These are phyloP conservation scores for Mesotaenium endlicherianum DNA, from an alignment of 139 green algal genomes.

Conservation along the genomic window DNA sequence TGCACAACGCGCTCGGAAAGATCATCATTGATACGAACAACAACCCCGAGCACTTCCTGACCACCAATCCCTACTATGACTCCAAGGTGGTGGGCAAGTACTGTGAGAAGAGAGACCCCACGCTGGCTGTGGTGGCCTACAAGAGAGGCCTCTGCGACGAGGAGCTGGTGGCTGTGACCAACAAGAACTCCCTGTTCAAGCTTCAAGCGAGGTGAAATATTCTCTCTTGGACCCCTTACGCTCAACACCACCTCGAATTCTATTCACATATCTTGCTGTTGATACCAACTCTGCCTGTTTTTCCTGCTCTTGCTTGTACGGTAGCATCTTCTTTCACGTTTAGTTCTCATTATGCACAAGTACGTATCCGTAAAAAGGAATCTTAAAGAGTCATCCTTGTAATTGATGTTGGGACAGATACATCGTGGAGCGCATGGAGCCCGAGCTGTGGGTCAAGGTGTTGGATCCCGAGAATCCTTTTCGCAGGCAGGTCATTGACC, in stretches of 20 bases:
- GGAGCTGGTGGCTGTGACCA: constrained; percentile 93
- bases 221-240: too few species aligned
- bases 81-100: constrained; percentile 85
- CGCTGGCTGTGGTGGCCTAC: constrained; percentile 93
- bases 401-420: constrained; percentile 62
- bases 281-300: too few species aligned
- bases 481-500: constrained; percentile 84
- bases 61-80: constrained; percentile 99
- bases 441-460: constrained; percentile 89
- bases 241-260: too few species aligned
- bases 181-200: constrained; percentile 98
- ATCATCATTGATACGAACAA: constrained; percentile 99
- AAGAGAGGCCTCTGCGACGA: constrained; percentile 95
- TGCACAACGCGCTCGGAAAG: constrained; percentile 99
- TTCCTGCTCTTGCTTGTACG: too few species aligned
- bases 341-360: too few species aligned
- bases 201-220: constrained; percentile 71
- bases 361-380: too few species aligned
- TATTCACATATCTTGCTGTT: too few species aligned
- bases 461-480: constrained; percentile 79
- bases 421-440: constrained; percentile 90
- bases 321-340: too few species aligned
- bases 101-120: constrained; percentile 96
- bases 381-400: too few species aligned
- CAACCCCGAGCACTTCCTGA: constrained; percentile 99